Evolutionary conservation across 768 basidiomycete species (phyloP).

Genomic region (Calocybe gangraenosa): DNA sequence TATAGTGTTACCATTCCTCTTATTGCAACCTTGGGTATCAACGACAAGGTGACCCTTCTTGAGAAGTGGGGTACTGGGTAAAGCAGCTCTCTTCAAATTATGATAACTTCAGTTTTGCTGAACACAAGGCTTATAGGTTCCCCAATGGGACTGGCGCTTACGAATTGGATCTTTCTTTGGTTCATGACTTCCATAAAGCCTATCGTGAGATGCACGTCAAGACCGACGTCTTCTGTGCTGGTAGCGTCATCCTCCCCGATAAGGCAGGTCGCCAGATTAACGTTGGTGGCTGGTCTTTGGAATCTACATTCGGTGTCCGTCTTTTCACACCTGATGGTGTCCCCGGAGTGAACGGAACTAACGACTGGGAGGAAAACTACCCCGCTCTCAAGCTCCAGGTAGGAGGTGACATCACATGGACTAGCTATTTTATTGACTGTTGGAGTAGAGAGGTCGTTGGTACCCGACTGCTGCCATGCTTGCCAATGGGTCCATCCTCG

Average conservation of each 20-base stretch:
- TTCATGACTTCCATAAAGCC: constrained; percentile 41
- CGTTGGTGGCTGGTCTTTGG: constrained; percentile 66
- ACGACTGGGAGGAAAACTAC: constrained; percentile 77
- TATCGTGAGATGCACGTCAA: constrained; percentile 79
- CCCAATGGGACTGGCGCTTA: constrained; percentile 73
- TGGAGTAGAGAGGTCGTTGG: constrained; percentile 57
- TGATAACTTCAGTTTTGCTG: constrained; percentile 5
- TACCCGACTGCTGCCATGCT: constrained; percentile 67
- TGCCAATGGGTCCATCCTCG: constrained; percentile 69
- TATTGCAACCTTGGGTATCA: constrained; percentile 71
- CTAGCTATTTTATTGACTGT: constrained; percentile 1
- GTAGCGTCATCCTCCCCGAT: constrained; percentile 69
- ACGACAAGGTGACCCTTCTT: constrained; percentile 78
- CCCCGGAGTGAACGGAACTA: constrained; percentile 66
- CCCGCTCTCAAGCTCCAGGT: constrained; percentile 59
- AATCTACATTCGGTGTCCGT: constrained; percentile 70
- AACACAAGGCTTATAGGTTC: constrained; percentile 27
- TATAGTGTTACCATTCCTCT: constrained; percentile 65
- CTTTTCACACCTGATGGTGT: constrained; percentile 68
- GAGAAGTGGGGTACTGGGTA: constrained; percentile 70
- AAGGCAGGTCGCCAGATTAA: constrained; percentile 63
- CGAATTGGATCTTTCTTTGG: constrained; percentile 65
- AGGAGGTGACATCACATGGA: constrained; percentile 7
- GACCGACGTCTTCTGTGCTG: constrained; percentile 80
- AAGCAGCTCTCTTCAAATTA: not conserved